Evolutionary conservation across 768 basidiomycete species (phyloP).

Genomic region (Cystobasidium tubakii): DNA sequence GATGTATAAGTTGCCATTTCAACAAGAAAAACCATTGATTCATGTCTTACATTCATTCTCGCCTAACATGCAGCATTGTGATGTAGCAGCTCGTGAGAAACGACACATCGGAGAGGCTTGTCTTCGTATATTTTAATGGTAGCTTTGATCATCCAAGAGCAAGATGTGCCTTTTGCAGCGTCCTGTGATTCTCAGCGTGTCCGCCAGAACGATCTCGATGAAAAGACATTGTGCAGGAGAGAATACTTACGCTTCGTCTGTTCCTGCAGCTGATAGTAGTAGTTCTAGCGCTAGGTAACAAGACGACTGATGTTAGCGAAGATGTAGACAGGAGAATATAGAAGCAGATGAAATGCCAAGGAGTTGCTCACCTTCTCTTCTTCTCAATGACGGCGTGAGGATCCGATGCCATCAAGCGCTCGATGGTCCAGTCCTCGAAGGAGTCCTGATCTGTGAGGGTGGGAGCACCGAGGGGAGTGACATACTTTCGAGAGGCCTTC

Average conservation of each 20-base stretch:
- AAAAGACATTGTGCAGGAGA: no score
- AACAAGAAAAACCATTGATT: no score
- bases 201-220: no score
- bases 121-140: neutral
- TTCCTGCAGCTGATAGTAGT: conserved; percentile 23
- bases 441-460: neutral
- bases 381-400: neutral
- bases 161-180: neutral
- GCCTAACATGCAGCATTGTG: neutral
- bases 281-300: neutral
- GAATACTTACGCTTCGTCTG: neutral
- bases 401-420: neutral
- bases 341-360: neutral
- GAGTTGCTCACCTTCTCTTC: neutral
- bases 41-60: neutral
- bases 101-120: neutral
- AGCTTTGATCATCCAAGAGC: neutral
- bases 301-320: neutral
- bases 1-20: no score
- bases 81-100: neutral
- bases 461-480: neutral
- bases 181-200: neutral
- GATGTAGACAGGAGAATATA: neutral
- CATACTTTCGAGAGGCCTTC: neutral
- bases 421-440: neutral